Base-by-base conservation (phyloP, 495 filamentous ascomycete genomes). In the Mytilinidion resinicola region DNA sequence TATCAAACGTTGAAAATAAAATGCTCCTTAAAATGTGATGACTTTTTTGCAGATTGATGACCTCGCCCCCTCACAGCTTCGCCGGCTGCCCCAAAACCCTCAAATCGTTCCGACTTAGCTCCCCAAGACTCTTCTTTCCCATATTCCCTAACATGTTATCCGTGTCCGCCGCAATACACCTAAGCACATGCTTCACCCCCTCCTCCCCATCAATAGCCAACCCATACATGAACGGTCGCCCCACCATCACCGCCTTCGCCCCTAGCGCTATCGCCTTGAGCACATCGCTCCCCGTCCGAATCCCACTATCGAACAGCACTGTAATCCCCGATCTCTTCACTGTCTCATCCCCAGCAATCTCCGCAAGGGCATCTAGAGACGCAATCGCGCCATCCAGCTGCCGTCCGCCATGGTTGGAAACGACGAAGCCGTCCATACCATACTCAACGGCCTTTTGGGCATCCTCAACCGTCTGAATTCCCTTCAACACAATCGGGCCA, bases 101-200 rank as follows among this genome's bases (percentile, higher is more conserved):
- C 37, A 67, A 54, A 38, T 67, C 64, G 25, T 64, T 35, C 12
- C 57, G 46, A 15, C 61, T 51, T 12, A 67, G n/a, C 10, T 67
- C 64, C 9, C 53, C 25, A 8, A 67, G 44, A 48, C 10, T 50
- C 38, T 47, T 63, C 55, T 67, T 67, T 19, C 64, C 64, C 17
- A 62, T 41, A 42, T 64, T 67, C 9, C 56, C 64, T 33, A 67
- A 10, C 21, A 61, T 65, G 37, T 64, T 67, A 41, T 67, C 64
- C 8, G 55, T 64, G 19, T 67, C 51, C 0, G 83, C 82, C 42
- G 84, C 67, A 14, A 85, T 64, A 4, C 79, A 76, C 46, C 76
- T 74, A 33, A 85, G 57, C 3, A 85, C 80, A 53, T 82, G 74
- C 56, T 77, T 78, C 3, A 80, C 84, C 5, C 84, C 83, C 41